Evolutionary conservation across 495 filamentous ascomycete species (phyloP).

Genomic region (Daldinia decipiens): DNA sequence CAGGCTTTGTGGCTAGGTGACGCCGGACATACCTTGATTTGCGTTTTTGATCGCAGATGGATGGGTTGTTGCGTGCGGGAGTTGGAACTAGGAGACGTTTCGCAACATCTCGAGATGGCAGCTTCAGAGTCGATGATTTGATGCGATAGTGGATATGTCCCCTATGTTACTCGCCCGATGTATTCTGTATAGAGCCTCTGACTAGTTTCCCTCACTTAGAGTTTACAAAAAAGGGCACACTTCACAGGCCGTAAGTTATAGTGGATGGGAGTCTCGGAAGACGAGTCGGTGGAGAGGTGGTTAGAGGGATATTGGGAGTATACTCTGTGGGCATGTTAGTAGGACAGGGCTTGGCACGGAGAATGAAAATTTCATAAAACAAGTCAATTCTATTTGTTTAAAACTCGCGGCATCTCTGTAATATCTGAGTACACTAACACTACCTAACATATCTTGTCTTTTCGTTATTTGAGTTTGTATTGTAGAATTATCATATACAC

Average conservation of each 20-base stretch:
- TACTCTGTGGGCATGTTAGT: conserved; percentile 18
- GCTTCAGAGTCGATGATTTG: conserved; percentile 25
- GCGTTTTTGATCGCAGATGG: conserved; percentile 2
- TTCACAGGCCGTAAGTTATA: conserved; percentile 18
- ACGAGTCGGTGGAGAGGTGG: conserved; percentile 18
- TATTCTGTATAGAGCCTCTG: conserved; percentile 21
- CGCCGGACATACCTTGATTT: conserved; percentile 8
- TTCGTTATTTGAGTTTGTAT: not conserved
- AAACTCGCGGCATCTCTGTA: not conserved
- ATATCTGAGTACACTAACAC: not conserved
- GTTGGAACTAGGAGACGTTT: conserved; percentile 29
- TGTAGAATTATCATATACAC: not conserved
- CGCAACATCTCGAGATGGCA: conserved; percentile 20
- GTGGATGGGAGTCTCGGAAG: conserved; percentile 31
- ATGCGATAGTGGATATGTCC: conserved; percentile 20
- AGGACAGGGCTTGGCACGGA: conserved; percentile 19
- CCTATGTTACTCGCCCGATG: conserved; percentile 13
- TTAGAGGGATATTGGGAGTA: conserved; percentile 15
- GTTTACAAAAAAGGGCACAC: conserved; percentile 3
- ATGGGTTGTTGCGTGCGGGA: conserved; percentile 8
- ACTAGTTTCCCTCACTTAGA: conserved; percentile 20
- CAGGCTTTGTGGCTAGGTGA: conserved; percentile 36
- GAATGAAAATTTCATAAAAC: conserved; percentile 26
- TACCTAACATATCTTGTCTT: not conserved
- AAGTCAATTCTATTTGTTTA: conserved; percentile 4